Evolutionary conservation across 2,329 filamentous ascomycete genomes (phyloP).

Genomic region (Fusarium sp.): DNA sequence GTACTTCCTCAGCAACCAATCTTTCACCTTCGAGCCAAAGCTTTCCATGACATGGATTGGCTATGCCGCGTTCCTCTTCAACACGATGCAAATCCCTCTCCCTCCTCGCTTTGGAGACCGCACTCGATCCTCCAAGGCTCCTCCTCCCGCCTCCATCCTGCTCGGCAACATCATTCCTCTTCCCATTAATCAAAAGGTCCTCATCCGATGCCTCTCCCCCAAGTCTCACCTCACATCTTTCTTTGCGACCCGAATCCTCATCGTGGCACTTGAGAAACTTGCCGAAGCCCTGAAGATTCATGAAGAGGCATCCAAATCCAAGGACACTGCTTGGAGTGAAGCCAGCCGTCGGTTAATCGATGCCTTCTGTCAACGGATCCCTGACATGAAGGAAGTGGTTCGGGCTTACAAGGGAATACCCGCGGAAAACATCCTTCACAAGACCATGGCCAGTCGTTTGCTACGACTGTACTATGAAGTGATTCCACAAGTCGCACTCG

Average conservation of each 20-base stretch:
- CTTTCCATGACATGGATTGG: constrained; percentile 95
- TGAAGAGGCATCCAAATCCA: constrained; percentile 55
- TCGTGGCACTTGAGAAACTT: constrained; percentile 84
- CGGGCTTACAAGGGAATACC: constrained; percentile 77
- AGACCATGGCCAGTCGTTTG: constrained; percentile 82
- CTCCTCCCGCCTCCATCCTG: constrained; percentile 82
- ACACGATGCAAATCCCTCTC: constrained; percentile 79
- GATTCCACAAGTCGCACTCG: constrained; percentile 81
- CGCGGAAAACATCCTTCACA: constrained; percentile 77
- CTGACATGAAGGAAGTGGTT: constrained; percentile 84
- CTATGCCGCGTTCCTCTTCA: constrained; percentile 89
- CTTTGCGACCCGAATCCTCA: constrained; percentile 84
- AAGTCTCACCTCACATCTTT: constrained; percentile 85
- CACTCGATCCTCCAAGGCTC: constrained; percentile 70
- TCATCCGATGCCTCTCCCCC: constrained; percentile 82
- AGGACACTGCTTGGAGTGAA: constrained; percentile 72
- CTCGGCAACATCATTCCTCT: constrained; percentile 89
- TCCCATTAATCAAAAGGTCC: constrained; percentile 82
- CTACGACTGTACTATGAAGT: constrained; percentile 88
- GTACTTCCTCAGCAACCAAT: constrained; percentile 84
- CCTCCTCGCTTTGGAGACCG: constrained; percentile 78
- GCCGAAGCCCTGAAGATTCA: constrained; percentile 72
- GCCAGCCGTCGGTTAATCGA: constrained; percentile 75
- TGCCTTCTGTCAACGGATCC: constrained; percentile 82
- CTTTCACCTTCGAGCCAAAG: constrained; percentile 91